Evolutionary conservation across 148 eudicot species (phyloP).

Genomic region (Amaranthus palmeri): DNA sequence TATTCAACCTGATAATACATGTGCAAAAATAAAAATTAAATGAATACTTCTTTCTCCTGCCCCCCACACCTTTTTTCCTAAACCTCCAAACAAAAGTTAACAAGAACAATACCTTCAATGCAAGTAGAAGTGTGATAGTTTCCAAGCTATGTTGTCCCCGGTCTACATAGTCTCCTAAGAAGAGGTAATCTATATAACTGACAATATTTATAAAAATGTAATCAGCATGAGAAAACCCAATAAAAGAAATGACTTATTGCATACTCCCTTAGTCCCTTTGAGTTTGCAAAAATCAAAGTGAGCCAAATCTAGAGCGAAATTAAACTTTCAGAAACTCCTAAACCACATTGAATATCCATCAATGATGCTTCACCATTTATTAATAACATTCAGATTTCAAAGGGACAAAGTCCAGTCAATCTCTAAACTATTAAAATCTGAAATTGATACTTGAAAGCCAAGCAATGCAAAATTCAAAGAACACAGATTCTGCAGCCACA

Average conservation of each 20-base stretch:
- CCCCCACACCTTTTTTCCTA: background rate
- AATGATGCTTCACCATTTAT: no score
- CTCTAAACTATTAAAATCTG: no score
- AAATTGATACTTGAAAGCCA: no score
- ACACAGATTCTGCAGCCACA: no score
- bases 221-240: slow-evolving; percentile 20
- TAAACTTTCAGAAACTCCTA: background rate
- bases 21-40: slow-evolving; percentile 12
- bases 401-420: no score
- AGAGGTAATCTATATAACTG: slow-evolving; percentile 97
- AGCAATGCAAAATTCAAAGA: no score
- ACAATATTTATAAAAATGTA: slow-evolving; percentile 19
- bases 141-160: slow-evolving; percentile 99
- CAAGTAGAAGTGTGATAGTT: slow-evolving; percentile 83
- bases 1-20: slow-evolving; percentile 63
- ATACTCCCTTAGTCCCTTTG: background rate
- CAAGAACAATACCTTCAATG: slow-evolving; percentile 61
- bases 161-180: slow-evolving; percentile 96
- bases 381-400: no score
- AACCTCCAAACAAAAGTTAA: background rate
- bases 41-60: background rate
- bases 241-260: background rate
- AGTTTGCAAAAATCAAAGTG: background rate
- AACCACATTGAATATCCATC: background rate
- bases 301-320: background rate